Percentiles rank a stretch among this genome's conserved stretches.
phyloP scores from a whole-genome alignment of 139 green algal genomes.

The Penium margaritaceum region DNA sequence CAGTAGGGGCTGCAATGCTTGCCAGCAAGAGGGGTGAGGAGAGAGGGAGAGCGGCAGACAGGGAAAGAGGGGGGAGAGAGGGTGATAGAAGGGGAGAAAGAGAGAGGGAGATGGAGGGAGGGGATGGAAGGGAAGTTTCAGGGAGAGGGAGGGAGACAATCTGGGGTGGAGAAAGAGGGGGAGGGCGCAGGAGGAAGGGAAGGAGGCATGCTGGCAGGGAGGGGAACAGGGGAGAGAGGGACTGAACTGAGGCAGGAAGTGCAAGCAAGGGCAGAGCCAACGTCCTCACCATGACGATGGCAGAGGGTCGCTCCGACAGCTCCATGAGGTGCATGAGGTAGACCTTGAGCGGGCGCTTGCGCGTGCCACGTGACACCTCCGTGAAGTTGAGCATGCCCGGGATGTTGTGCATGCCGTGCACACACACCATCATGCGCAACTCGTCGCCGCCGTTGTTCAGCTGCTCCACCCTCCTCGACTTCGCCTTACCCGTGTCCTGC shows the following conservation, averaged over 20 bases:
- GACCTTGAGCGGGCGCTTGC: constrained; percentile 22
- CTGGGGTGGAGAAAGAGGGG: constrained; percentile 30
- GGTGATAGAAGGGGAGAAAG: too few species aligned
- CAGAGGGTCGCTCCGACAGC: constrained; percentile 34
- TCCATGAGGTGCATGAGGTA: constrained; percentile 40
- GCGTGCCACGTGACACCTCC: constrained; percentile 21
- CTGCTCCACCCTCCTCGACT: constrained; percentile 26
- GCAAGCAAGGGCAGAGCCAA: constrained; percentile 9
- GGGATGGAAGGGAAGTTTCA: too few species aligned
- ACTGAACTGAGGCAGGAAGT: constrained; percentile 5
- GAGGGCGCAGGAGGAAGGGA: constrained; percentile 19
- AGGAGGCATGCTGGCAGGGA: constrained; percentile 29
- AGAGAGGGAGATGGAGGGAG: too few species aligned
- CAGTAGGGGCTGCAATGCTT: too few species aligned
- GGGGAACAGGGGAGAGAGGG: neutral
- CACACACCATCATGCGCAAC: constrained; percentile 33
- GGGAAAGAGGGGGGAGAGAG: too few species aligned
- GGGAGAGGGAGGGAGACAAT: too few species aligned
- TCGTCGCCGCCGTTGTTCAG: constrained; percentile 1
- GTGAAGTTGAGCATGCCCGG: constrained; percentile 35
- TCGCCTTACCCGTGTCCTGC: constrained; percentile 5
- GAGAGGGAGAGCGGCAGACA: too few species aligned
- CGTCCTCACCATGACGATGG: constrained; percentile 45
- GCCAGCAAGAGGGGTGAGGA: too few species aligned
- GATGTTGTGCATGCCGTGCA: constrained; percentile 46